Evolutionary conservation across 2,329 filamentous ascomycete species (phyloP).

Genomic region (Cryphonectria naterciae): DNA sequence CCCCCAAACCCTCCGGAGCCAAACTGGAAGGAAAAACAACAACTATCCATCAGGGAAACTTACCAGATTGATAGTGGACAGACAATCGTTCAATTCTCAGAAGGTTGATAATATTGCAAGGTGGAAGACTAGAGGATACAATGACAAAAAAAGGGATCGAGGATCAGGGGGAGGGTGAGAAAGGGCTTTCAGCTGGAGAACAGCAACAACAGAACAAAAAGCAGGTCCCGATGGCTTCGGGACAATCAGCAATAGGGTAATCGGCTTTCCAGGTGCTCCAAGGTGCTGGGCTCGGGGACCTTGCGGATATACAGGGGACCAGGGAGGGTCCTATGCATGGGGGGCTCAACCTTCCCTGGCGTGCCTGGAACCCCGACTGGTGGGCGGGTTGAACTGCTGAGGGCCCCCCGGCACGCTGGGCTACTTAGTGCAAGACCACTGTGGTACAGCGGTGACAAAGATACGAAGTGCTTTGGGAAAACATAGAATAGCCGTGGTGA

Average conservation of each 20-base stretch:
- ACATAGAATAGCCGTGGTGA: background rate
- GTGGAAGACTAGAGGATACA: background rate
- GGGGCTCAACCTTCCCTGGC: background rate
- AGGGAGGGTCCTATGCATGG: background rate
- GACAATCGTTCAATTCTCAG: background rate
- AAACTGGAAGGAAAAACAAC: background rate
- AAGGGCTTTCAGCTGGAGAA: background rate
- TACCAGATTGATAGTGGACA: background rate
- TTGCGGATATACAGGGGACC: background rate
- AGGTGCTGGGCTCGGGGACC: slow-evolving; percentile 3
- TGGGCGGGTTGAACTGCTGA: background rate
- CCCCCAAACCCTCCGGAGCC: slow-evolving; percentile 16
- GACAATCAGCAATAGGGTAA: slow-evolving; percentile 7
- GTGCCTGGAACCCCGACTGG: slow-evolving; percentile 4
- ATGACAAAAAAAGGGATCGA: background rate
- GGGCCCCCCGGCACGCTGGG: background rate
- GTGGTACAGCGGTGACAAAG: background rate
- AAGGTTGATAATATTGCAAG: background rate
- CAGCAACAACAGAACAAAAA: background rate
- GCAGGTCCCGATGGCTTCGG: background rate
- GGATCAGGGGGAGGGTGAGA: background rate
- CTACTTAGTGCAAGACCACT: background rate
- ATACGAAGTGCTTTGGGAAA: background rate
- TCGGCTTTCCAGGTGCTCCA: background rate
- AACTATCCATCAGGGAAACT: background rate